A percentile compares a stretch with the other conserved stretches of the same genome.
phyloP scores from a whole-genome alignment of 306 rosid species.

The Neltuma alba region DNA sequence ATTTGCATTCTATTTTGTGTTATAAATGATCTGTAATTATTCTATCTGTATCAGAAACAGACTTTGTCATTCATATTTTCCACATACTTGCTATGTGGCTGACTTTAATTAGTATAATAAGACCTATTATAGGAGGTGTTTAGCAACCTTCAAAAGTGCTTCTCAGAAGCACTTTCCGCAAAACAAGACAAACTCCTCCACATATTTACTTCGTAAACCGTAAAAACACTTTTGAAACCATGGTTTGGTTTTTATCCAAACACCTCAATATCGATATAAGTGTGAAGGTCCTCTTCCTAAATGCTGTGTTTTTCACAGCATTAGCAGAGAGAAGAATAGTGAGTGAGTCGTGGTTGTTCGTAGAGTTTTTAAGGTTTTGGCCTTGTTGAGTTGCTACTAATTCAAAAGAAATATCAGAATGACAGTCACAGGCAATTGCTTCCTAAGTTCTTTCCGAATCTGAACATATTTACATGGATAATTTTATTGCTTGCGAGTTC shows the following conservation, averaged over 20 bases:
- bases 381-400: background rate
- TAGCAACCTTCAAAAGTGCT: too few species aligned
- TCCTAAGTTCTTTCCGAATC: background rate
- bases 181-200: too few species aligned
- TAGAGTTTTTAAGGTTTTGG: background rate
- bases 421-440: background rate
- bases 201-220: too few species aligned
- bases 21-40: constrained; percentile 8
- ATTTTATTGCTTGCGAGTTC: background rate
- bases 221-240: too few species aligned
- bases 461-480: background rate
- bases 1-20: constrained; percentile 17
- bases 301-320: background rate
- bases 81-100: background rate
- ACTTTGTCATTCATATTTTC: background rate
- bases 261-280: background rate
- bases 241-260: too few species aligned
- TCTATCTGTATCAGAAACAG: background rate
- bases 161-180: too few species aligned
- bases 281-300: background rate
- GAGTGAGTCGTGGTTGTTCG: too few species aligned
- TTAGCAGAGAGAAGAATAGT: background rate
- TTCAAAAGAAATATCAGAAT: background rate
- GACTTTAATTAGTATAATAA: background rate
- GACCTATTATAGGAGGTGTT: too few species aligned